A percentile compares a stretch with the other conserved stretches of the same genome.
phyloP scores from a whole-genome alignment of 75 land plant species.

The Picea glauca region DNA sequence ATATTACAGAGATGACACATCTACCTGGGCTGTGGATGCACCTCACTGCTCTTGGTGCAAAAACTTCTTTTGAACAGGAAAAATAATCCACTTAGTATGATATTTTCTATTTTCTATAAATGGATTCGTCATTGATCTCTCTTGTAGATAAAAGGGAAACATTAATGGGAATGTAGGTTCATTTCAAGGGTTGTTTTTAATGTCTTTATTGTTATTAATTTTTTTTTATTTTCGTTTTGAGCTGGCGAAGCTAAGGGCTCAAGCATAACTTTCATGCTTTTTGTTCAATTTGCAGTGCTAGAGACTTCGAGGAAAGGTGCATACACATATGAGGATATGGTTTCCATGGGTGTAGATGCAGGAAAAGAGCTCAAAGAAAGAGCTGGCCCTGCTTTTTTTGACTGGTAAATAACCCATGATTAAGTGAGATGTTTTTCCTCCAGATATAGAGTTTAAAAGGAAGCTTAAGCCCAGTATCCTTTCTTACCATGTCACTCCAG shows the following conservation, averaged over 20 bases:
- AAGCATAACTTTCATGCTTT: not conserved
- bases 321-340: slow-evolving; percentile 75
- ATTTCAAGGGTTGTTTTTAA: not conserved
- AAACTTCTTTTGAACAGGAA: too few relatives aligned
- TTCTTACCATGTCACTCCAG: not conserved
- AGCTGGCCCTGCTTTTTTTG: slow-evolving; percentile 84
- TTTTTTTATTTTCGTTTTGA: not conserved
- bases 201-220: not conserved
- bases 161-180: not conserved
- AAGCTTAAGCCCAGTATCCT: not conserved
- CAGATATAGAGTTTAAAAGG: not conserved
- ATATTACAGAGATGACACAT: too few relatives aligned
- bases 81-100: too few relatives aligned
- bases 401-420: slow-evolving; percentile 26
- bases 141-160: too few relatives aligned
- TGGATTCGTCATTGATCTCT: too few relatives aligned
- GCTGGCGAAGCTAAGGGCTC: too few relatives aligned
- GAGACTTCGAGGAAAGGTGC: slow-evolving; percentile 80
- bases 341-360: slow-evolving; percentile 84
- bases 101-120: too few relatives aligned
- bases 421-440: not conserved
- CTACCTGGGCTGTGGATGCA: too few relatives aligned
- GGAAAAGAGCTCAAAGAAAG: slow-evolving; percentile 75
- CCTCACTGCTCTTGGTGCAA: too few relatives aligned
- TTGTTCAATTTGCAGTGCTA: slow-evolving; percentile 51